Base-by-base conservation (phyloP, 129 eudicot species). In the Saposhnikovia divaricata region DNA sequence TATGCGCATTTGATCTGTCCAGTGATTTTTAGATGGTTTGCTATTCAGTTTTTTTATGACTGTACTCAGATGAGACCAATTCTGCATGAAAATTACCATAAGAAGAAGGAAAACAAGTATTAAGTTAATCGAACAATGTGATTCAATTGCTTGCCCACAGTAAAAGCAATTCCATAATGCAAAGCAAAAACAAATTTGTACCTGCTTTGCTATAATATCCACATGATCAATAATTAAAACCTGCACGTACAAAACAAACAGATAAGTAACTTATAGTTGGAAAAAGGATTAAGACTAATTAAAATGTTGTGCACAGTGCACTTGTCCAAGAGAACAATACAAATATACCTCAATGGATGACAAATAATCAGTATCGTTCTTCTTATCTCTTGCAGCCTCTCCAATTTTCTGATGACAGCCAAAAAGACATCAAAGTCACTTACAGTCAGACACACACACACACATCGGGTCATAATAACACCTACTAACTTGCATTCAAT, bases 181-280 rank as follows among this genome's bases (percentile, higher is more conserved):
- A 79, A 44, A 44, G 57, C 57, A 50, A 4, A 8, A 44, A 44
- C 47, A 44, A 44, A 44, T 44, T 31, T 70, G 76, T 78, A 90
- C 99, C 97, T 95, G 99, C 99, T 89, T 95, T 48, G 91, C 77
- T 84, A 95, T 81, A 34, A 92, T 89, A 90, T 95, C 99, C 63
- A 95, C 93, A 87, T 95, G 99, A 78, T 95, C 99, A 81, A 95
- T 83, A 81, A 95, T 83, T 86, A 92, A 82, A 81, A 95, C 87
- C 98, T 95, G 90, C 72, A 53, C 77, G 81, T 81, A 79, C 57
- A 11, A 82, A 78, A 75, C 72, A 47, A 44, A 8, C 13, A 40
- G 43, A 44, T 44, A 44, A 9, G 81, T 76, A 77, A 76, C 51
- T 23, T 38, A 77, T 73, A 74, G 79, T 74, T n/a, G 74, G 25